Evolutionary conservation across 2,329 filamentous ascomycete genomes (phyloP), one percentile per base, ranked within the genome.

Genomic region (Ramularia endophylla): DNA sequence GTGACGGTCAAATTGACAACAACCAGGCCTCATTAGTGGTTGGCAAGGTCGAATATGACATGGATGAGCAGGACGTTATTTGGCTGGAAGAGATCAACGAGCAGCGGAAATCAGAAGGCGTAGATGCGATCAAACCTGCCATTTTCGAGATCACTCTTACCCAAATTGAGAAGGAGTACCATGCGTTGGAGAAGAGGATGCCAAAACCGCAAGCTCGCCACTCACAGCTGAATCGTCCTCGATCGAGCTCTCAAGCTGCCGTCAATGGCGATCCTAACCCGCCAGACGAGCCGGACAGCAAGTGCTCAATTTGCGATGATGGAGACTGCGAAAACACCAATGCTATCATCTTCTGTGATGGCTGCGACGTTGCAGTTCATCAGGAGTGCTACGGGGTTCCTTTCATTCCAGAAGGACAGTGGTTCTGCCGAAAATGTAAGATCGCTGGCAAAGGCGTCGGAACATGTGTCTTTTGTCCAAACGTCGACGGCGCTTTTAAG

Each of bases 311-410:
- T 43, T 98, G 92, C 62, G 92, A 98, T 60, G 92, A 98, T 59
- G 92, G 92, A n/a, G 92, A 98, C 60, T 98, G 92, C 60, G 92
- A 98, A 67, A 98, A 98, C 64, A 94, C 92, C 16, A 98, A 98
- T 60, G 92, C 92, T 1, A 98, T 98, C 58, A 92, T 98, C 16
- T 98, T 98, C 61, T 98, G 92, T 62, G 92, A 98, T 61, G 92
- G 92, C 3, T 98, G 92, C 65, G 94, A 98, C 65, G 72, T 98
- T 38, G 92, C 92, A 3, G 92, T 98, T 8, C 92, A 98, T 65
- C 92, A 98, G 64, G 92, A 98, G 69, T 98, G 92, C 65, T 98
- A 98, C 61, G 92, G 92, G 41, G 92, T 98, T 34, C 92, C 92
- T 1, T 98, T 95, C 64, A 98, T 98, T 52, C 92, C 92, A 2